A percentile compares a stretch with the other conserved stretches of the same genome.
These are phyloP conservation scores for Aspergillus ochraceoroseus DNA, from an alignment of 2,329 filamentous ascomycete species.

Conservation along the genomic window DNA sequence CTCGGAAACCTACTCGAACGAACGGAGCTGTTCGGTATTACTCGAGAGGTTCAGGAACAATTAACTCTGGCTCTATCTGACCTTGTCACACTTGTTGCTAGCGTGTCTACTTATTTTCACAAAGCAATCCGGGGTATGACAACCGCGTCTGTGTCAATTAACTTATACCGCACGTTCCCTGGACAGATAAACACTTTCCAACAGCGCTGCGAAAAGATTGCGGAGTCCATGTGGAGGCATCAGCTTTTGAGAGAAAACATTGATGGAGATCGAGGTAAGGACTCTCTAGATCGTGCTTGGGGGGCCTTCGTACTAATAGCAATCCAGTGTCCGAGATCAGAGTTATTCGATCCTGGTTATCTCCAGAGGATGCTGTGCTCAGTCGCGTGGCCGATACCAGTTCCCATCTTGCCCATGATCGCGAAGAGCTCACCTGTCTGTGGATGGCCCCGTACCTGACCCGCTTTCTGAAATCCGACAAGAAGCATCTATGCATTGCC, in stretches of 20 bases:
- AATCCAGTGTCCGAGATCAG: conserved; percentile 30
- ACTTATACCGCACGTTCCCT: conserved; percentile 40
- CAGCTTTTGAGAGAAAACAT: conserved; percentile 34
- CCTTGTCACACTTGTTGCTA: conserved; percentile 31
- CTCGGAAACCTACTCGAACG: conserved; percentile 45
- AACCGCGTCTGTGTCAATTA: conserved; percentile 29
- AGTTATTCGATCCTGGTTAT: conserved; percentile 38
- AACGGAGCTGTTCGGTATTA: conserved; percentile 45
- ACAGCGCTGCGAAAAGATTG: conserved; percentile 33
- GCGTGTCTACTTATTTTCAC: conserved; percentile 38
- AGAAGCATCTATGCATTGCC: conserved; percentile 45
- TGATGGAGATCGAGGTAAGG: conserved; percentile 29
- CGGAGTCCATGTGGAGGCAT: conserved; percentile 41
- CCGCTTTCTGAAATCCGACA: conserved; percentile 47
- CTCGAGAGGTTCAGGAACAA: conserved; percentile 48
- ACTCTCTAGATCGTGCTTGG: neutral
- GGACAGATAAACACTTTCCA: conserved; percentile 36
- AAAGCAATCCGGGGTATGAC: conserved; percentile 24
- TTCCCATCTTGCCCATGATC: conserved; percentile 38
- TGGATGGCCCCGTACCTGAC: conserved; percentile 50
- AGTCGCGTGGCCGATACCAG: conserved; percentile 43
- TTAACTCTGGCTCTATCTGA: conserved; percentile 40
- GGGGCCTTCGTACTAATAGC: neutral
- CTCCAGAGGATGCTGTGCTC: conserved; percentile 46
- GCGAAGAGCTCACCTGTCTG: conserved; percentile 51